phyloP scores from a whole-genome alignment of 345 rosid genomes.

The Citrus glauca region DNA sequence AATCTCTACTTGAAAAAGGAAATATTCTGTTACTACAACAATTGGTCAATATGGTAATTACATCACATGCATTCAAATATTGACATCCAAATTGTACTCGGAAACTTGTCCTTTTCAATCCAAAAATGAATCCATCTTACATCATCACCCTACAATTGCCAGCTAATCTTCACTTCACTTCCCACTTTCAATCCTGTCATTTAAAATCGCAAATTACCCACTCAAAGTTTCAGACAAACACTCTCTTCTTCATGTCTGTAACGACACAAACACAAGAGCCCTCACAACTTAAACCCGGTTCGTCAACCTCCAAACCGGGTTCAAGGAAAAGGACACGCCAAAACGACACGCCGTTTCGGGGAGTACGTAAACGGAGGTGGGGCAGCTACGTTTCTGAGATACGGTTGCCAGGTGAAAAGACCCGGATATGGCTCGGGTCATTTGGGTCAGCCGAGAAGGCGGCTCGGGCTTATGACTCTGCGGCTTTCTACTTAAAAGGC shows the following conservation, averaged over 20 bases:
- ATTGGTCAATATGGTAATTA: not conserved
- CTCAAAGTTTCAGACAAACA: not conserved
- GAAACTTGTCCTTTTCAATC: not conserved
- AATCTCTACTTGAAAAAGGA: too few species aligned
- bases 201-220: not conserved
- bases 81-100: not conserved
- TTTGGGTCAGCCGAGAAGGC: constrained; percentile 29
- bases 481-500: constrained; percentile 28
- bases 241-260: not conserved
- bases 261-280: not conserved
- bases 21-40: too few species aligned
- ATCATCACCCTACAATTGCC: not conserved
- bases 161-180: not conserved
- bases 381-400: constrained; percentile 34
- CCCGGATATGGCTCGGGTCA: constrained; percentile 31
- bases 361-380: constrained; percentile 29
- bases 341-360: constrained; percentile 15
- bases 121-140: too few species aligned
- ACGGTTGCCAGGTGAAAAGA: constrained; percentile 26
- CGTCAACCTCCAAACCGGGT: not conserved
- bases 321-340: constrained; percentile 15
- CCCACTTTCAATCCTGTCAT: not conserved
- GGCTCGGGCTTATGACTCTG: constrained; percentile 30
- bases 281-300: not conserved
- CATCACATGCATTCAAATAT: not conserved